phyloP scores from a whole-genome alignment of 2,329 filamentous ascomycete species.

The Fusarium sp. region DNA sequence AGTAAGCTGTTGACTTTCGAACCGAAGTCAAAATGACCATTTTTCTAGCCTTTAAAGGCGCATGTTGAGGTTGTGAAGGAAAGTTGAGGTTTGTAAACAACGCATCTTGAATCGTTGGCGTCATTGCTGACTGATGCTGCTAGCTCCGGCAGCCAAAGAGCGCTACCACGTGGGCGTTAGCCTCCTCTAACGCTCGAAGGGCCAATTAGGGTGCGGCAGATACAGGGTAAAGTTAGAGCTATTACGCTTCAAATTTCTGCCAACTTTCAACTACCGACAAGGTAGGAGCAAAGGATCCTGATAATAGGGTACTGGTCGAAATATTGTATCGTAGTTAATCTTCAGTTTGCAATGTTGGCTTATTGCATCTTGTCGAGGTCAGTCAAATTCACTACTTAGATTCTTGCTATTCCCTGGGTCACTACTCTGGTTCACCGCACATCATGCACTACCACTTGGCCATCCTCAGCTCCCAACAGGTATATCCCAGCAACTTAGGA shows the following conservation, averaged over 20 bases:
- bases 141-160: not conserved
- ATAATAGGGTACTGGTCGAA: no score
- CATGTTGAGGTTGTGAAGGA: rapidly evolving
- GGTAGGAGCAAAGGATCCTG: no score
- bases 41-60: not conserved
- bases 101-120: not conserved
- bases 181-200: rapidly evolving
- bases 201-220: not conserved
- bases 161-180: slow-evolving; percentile 6
- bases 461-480: no score
- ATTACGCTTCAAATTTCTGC: not conserved
- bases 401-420: not conserved
- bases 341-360: rapidly evolving
- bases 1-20: slow-evolving; percentile 37
- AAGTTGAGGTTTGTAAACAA: not conserved
- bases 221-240: not conserved
- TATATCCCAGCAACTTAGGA: not conserved
- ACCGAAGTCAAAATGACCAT: slow-evolving; percentile 39
- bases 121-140: slow-evolving; percentile 6
- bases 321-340: rapidly evolving
- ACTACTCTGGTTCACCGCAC: no score
- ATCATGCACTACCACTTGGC: no score
- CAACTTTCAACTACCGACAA: not conserved
- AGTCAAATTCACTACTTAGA: not conserved
- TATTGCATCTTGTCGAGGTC: not conserved